These are phyloP conservation scores for Suillus fuscotomentosus DNA, from an alignment of 768 basidiomycete genomes.

Conservation along the genomic window DNA sequence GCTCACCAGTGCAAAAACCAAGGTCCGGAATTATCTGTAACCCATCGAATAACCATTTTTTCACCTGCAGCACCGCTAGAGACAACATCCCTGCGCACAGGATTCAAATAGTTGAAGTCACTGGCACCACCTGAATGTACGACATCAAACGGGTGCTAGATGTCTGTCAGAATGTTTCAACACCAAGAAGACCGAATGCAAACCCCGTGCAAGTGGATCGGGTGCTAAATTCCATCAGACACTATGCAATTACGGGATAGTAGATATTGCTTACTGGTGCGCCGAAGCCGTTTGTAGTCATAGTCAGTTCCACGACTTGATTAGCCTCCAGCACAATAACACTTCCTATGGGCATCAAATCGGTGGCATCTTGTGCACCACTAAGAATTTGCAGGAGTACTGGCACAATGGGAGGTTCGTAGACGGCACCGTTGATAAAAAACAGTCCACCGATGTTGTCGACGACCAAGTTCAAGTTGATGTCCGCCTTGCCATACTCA, in stretches of 20 bases:
- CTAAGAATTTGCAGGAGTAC: background rate
- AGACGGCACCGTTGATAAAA: background rate
- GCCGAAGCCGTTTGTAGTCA: background rate
- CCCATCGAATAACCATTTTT: constrained; percentile 52
- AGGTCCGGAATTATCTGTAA: constrained; percentile 63
- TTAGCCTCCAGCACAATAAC: constrained; percentile 21
- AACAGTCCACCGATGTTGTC: background rate
- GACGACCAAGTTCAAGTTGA: background rate
- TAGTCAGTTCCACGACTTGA: constrained; percentile 27
- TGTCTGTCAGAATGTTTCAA: background rate
- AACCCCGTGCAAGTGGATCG: background rate
- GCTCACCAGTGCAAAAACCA: constrained; percentile 46
- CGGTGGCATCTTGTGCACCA: constrained; percentile 25
- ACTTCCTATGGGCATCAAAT: constrained; percentile 39
- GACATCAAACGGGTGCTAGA: constrained; percentile 9
- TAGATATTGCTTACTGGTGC: background rate
- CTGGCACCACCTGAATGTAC: constrained; percentile 29
- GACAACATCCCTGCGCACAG: constrained; percentile 34
- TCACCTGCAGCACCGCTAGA: constrained; percentile 30
- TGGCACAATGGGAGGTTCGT: background rate
- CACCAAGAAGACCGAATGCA: background rate
- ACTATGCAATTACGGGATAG: background rate
- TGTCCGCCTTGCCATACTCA: background rate
- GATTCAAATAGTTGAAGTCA: constrained; percentile 34
- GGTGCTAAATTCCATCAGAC: background rate